These are phyloP conservation scores for Articulospora tetracladia DNA, from an alignment of 495 filamentous ascomycete species.

Conservation along the genomic window DNA sequence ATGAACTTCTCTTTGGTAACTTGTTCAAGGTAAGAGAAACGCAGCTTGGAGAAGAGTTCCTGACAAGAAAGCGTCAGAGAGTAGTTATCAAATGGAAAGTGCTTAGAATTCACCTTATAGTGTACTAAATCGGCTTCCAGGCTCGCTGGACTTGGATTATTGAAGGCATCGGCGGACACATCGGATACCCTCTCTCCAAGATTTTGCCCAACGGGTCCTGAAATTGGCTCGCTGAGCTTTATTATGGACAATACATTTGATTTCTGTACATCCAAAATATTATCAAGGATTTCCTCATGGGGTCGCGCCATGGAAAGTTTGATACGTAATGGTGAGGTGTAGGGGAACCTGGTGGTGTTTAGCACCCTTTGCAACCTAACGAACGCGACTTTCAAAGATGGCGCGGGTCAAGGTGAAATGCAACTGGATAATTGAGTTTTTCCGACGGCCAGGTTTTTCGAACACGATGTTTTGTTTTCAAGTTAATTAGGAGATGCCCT, in stretches of 20 bases:
- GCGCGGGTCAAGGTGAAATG: too few species aligned
- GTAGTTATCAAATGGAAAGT: not conserved
- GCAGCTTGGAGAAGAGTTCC: constrained; percentile 93
- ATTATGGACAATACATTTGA: constrained; percentile 64
- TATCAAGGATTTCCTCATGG: constrained; percentile 27
- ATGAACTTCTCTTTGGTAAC: constrained; percentile 80
- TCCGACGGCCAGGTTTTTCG: too few species aligned
- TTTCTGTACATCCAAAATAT: constrained; percentile 29
- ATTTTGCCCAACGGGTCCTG: constrained; percentile 38
- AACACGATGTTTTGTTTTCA: too few species aligned
- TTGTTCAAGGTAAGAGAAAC: constrained; percentile 88
- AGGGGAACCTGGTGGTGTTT: too few species aligned
- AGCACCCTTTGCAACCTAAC: too few species aligned
- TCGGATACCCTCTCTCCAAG: constrained; percentile 58
- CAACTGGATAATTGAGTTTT: too few species aligned
- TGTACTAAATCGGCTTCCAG: constrained; percentile 84
- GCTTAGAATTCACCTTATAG: constrained; percentile 58
- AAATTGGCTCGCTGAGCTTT: constrained; percentile 71
- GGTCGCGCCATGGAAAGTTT: constrained; percentile 16
- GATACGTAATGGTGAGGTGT: not conserved
- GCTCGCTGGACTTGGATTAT: constrained; percentile 67
- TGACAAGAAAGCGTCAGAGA: constrained; percentile 24
- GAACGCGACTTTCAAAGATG: too few species aligned
- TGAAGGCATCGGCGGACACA: constrained; percentile 58
- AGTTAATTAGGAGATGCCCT: too few species aligned